These are phyloP conservation scores for Vigna hirtella DNA, from an alignment of 306 rosid species.

Conservation along the genomic window DNA sequence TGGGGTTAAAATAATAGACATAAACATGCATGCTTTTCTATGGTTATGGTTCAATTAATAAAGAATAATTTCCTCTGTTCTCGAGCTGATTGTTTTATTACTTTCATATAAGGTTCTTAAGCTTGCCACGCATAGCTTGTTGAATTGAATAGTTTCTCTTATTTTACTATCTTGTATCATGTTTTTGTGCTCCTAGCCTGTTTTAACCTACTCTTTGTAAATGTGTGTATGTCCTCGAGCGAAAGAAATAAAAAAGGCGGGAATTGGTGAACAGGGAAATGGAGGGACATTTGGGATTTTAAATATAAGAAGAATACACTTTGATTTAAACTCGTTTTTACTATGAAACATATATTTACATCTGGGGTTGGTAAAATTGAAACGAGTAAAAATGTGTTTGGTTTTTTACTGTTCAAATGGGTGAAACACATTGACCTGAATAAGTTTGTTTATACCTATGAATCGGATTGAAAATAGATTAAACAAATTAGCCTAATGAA, in stretches of 20 bases:
- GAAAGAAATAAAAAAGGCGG: background rate
- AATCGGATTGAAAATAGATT: no score
- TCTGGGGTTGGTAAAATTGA: no score
- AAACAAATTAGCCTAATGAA: background rate
- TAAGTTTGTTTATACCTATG: no score
- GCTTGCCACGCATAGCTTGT: slow-evolving; percentile 16
- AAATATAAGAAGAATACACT: background rate
- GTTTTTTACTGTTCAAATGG: no score
- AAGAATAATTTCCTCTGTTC: slow-evolving; percentile 45
- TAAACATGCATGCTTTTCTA: slow-evolving; percentile 37
- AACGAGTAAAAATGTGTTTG: no score
- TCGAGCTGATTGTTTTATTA: slow-evolving; percentile 44
- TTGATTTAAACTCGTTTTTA: background rate
- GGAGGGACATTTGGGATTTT: slow-evolving; percentile 38
- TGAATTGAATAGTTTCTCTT: slow-evolving; percentile 19
- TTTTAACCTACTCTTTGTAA: slow-evolving; percentile 42
- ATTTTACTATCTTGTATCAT: slow-evolving; percentile 36
- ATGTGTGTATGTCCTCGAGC: slow-evolving; percentile 12
- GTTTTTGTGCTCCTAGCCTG: slow-evolving; percentile 44
- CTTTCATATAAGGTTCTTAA: slow-evolving; percentile 34
- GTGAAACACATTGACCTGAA: no score
- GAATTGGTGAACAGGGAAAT: slow-evolving; percentile 26
- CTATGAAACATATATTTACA: no score
- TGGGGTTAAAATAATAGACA: slow-evolving; percentile 40
- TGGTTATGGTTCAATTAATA: slow-evolving; percentile 46